Evolutionary conservation across 1,284 basidiomycete species (phyloP).

Genomic region (Ceratobasidium theobromae): DNA sequence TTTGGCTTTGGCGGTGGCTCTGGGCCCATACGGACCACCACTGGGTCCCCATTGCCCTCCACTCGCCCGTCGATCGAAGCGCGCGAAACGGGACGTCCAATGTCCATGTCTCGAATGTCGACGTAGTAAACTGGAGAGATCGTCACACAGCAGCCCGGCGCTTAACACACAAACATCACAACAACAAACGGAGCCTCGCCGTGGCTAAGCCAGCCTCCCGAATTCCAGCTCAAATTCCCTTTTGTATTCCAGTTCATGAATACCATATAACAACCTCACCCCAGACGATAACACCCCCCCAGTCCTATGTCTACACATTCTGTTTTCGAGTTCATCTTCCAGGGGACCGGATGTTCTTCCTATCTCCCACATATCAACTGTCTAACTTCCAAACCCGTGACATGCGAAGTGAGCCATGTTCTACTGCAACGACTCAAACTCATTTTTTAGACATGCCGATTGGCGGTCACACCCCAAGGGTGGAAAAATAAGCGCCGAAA

Average conservation of each 20-base stretch:
- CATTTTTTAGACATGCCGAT: constrained; percentile 57
- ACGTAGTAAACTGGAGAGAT: constrained; percentile 1
- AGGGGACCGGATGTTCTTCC: constrained; percentile 74
- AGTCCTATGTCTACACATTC: background rate
- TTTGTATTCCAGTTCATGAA: background rate
- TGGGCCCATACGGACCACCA: constrained; percentile 6
- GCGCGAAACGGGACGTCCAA: constrained; percentile 16
- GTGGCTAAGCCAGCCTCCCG: background rate
- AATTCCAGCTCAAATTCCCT: constrained; percentile 22
- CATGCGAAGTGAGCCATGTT: background rate
- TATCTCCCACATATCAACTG: constrained; percentile 66
- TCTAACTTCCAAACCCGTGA: constrained; percentile 48
- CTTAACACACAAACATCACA: background rate
- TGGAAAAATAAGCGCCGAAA: constrained; percentile 76
- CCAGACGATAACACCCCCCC: background rate
- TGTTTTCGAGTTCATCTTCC: constrained; percentile 60
- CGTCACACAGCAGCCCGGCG: constrained; percentile 2
- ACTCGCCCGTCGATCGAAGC: constrained; percentile 8
- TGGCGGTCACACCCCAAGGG: constrained; percentile 61
- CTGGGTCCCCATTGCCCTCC: background rate
- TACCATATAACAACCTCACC: background rate
- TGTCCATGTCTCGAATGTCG: constrained; percentile 9
- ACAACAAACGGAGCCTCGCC: background rate
- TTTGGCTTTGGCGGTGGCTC: constrained; percentile 18
- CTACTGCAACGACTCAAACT: background rate